Conservation (phyloP, 495 filamentous ascomycete genomes). For the Aspergillus haitiensis region DNA sequence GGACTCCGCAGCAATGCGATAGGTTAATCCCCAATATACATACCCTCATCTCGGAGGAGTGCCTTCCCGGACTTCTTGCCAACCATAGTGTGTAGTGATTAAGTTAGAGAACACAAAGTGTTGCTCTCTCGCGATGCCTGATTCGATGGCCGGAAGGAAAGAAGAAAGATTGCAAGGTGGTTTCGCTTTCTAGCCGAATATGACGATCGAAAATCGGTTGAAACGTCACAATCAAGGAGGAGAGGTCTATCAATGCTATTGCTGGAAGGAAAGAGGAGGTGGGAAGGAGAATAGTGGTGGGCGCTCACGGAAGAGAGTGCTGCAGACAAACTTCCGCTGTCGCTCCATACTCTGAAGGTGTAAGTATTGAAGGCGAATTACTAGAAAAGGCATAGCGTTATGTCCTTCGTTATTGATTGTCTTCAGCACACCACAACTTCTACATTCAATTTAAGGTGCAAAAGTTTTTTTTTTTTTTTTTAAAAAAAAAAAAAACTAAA, state of each 20-base stretch:
- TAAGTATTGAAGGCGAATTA: conserved; percentile 13
- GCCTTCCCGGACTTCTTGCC: conserved; percentile 66
- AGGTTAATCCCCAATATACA: conserved; percentile 17
- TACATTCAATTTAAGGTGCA: too few relatives aligned
- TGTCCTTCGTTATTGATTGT: not conserved
- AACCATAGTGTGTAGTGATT: conserved; percentile 48
- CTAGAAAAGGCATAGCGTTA: conserved; percentile 12
- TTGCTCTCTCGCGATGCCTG: too few relatives aligned
- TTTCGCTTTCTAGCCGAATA: not conserved
- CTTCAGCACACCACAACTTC: not conserved
- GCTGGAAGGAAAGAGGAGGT: conserved; percentile 2
- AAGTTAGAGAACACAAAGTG: too few relatives aligned
- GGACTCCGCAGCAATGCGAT: not conserved
- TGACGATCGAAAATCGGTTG: not conserved
- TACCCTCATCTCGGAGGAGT: conserved; percentile 64
- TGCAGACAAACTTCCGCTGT: conserved; percentile 15
- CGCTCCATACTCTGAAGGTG: conserved; percentile 15
- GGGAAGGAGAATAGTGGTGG: conserved; percentile 1
- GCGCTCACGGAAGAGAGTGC: conserved; percentile 9
- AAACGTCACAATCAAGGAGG: not conserved
- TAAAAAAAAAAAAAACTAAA: too few relatives aligned
- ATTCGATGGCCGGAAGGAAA: too few relatives aligned
- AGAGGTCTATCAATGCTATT: not conserved
- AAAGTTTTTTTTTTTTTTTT: too few relatives aligned
- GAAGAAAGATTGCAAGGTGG: not conserved